Evolutionary conservation across 2,329 filamentous ascomycete species (phyloP), one percentile per base, ranked within the genome.

Genomic region (Fusarium metavorans): DNA sequence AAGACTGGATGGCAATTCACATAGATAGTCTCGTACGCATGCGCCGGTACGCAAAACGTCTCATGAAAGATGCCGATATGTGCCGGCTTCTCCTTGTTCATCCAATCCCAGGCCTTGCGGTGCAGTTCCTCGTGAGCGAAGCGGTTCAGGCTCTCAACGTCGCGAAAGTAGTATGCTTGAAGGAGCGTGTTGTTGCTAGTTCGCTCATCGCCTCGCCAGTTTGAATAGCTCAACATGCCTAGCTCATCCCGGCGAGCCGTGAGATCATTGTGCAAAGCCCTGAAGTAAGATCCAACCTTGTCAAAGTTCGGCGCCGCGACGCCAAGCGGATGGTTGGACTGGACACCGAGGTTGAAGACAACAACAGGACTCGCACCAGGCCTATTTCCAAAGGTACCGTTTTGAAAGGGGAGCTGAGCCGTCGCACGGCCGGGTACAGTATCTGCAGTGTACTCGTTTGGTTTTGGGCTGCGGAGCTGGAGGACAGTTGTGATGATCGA

Each of bases 21-120:
- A 74, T 90, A 89, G 25, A 90, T 82, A 2, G 82, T 85, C 84
- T 91, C 89, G 80, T 87, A 89, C 10, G 81, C 80, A 5, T 84
- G 82, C 4, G 80, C 79, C 1, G 84, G 83, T 6, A 86, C 84
- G 30, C 83, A 80, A 72, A 87, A 90, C 0, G 85, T 84, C 83
- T 91, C 89, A 76, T 91, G 89, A 69, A 83, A 90, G 72, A 90
- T 86, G 6, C 84, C 84, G 27, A 90, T 75, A 70, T 88, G 83
- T 30, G 77, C 74, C 45, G 81, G 70, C 30, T 83, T 76, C 52
- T 77, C 78, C 60, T 76, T 79, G 64, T 84, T 83, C 78, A 85
- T 88, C 85, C 85, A 90, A 56, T 87, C 83, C 88, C 87, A 88
- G 0, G 80, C 85, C 41, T 83, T 78, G 14, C 85, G 83, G 75